Percentiles rank a stretch among this genome's conserved stretches.
Conservation (phyloP, 2,329 filamentous ascomycete genomes). For the Ophiocordyceps sinensis region DNA sequence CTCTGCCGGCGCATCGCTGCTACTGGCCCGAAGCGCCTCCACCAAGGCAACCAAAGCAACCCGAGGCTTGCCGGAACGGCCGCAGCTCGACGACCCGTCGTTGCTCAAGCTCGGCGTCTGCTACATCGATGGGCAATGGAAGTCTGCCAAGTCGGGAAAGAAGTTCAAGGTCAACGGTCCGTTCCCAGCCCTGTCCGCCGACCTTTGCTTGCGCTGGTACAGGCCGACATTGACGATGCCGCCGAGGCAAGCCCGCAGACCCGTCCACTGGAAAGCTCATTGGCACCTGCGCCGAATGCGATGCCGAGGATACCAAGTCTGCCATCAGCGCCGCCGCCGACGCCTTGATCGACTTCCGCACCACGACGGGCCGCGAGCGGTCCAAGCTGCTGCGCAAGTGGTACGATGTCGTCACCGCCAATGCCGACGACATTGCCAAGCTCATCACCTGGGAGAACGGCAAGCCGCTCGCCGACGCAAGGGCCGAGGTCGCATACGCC, state of each 20-base stretch:
- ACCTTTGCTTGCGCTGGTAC: background rate
- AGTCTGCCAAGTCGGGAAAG: constrained; percentile 70
- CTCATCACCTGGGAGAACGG: constrained; percentile 86
- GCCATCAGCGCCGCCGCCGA: constrained; percentile 74
- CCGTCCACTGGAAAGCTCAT: constrained; percentile 72
- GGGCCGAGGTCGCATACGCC: constrained; percentile 58
- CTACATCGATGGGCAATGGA: constrained; percentile 91
- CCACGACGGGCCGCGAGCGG: constrained; percentile 59
- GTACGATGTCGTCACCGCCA: constrained; percentile 68
- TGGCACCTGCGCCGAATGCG: constrained; percentile 75
- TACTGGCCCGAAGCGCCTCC: constrained; percentile 24
- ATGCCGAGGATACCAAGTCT: constrained; percentile 57
- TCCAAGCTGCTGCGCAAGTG: constrained; percentile 62
- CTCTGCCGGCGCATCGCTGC: constrained; percentile 12
- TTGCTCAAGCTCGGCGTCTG: constrained; percentile 70
- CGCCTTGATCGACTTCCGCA: constrained; percentile 58
- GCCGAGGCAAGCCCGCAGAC: constrained; percentile 32
- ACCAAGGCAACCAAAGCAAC: constrained; percentile 28
- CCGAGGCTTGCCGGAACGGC: too few species aligned
- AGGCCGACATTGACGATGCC: background rate
- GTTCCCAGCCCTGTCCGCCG: background rate
- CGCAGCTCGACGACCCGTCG: constrained; percentile 60
- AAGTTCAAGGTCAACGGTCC: constrained; percentile 74
- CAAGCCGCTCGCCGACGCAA: constrained; percentile 64
- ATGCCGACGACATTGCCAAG: constrained; percentile 65